A percentile compares a stretch with the other conserved stretches of the same genome.
These are phyloP conservation scores for Ampelomyces quisqualis DNA, from an alignment of 2,329 filamentous ascomycete species.

Conservation along the genomic window DNA sequence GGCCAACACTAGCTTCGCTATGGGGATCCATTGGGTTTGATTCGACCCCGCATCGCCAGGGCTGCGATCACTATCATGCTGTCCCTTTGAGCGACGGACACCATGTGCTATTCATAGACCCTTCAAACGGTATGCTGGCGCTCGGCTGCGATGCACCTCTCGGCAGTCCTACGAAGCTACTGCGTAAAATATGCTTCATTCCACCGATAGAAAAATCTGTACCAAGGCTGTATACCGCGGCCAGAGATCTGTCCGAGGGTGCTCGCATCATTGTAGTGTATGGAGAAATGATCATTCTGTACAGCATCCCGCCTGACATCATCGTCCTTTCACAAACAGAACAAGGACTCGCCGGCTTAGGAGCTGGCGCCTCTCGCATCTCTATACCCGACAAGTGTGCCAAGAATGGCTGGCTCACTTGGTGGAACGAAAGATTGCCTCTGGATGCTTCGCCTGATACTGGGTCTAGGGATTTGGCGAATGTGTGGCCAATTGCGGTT, in stretches of 20 bases:
- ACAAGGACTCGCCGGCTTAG: too few species aligned
- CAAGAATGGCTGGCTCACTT: constrained; percentile 34
- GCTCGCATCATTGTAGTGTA: constrained; percentile 61
- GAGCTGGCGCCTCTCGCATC: too few species aligned
- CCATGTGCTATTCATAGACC: constrained; percentile 66
- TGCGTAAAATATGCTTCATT: constrained; percentile 60
- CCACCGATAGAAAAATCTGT: constrained; percentile 37
- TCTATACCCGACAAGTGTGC: too few species aligned
- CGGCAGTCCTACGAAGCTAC: constrained; percentile 57
- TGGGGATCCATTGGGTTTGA: constrained; percentile 29
- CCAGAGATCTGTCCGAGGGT: constrained; percentile 59
- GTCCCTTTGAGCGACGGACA: constrained; percentile 65
- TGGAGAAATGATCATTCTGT: constrained; percentile 57
- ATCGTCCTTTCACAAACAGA: constrained; percentile 34
- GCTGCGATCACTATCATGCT: constrained; percentile 62
- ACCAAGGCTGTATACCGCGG: constrained; percentile 58
- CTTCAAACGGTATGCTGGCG: constrained; percentile 56
- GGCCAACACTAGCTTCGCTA: constrained; percentile 18
- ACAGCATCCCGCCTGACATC: constrained; percentile 60
- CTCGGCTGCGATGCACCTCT: constrained; percentile 63
- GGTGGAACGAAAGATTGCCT: constrained; percentile 24
- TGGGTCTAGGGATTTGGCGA: constrained; percentile 8
- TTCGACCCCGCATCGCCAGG: constrained; percentile 5
- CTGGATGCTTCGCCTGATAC: constrained; percentile 1
- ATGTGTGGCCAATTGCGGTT: constrained; percentile 53